phyloP scores from a whole-genome alignment of 805 yeast genomes.

The Metahyphopichia silvanorum region DNA sequence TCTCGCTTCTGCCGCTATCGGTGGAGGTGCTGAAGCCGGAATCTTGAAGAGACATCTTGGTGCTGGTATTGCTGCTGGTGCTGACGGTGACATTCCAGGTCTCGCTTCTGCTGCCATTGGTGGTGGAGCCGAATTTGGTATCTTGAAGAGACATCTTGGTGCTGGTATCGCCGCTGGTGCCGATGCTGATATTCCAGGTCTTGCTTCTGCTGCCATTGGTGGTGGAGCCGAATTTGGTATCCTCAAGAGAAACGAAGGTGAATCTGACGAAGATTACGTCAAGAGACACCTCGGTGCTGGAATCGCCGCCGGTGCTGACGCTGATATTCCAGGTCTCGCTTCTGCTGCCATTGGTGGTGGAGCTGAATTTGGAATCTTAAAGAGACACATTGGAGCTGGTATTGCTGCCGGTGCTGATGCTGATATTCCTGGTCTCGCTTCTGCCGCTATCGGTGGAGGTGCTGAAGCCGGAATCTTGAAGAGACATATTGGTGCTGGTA shows the following conservation, averaged over 20 bases:
- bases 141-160: slow-evolving; percentile 1
- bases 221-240: slow-evolving; percentile 4
- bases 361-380: slow-evolving; percentile 9
- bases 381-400: slow-evolving; percentile 13
- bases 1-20: slow-evolving; percentile 5
- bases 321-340: slow-evolving; percentile 7
- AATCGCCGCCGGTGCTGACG: slow-evolving; percentile 7
- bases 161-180: slow-evolving; percentile 6
- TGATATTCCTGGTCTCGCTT: slow-evolving; percentile 1
- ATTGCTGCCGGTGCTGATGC: slow-evolving; percentile 5
- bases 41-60: slow-evolving; percentile 12
- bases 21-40: slow-evolving; percentile 9
- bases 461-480: slow-evolving; percentile 4
- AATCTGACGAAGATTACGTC: slow-evolving; percentile 7
- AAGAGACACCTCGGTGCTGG: slow-evolving; percentile 7
- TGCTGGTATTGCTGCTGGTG: slow-evolving; percentile 5
- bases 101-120: slow-evolving; percentile 4
- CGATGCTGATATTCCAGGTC: slow-evolving; percentile 3
- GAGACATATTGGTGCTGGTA: slow-evolving; percentile 7
- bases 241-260: slow-evolving; percentile 9
- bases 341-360: slow-evolving; percentile 7
- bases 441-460: slow-evolving; percentile 6
- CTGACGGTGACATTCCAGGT: slow-evolving; percentile 2
- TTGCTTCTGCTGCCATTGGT: slow-evolving; percentile 5
- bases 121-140: slow-evolving; percentile 2